A percentile compares a stretch with the other conserved stretches of the same genome.
Evolutionary conservation across 2,329 filamentous ascomycete genomes (phyloP).

Genomic region (Thelonectria discophora): DNA sequence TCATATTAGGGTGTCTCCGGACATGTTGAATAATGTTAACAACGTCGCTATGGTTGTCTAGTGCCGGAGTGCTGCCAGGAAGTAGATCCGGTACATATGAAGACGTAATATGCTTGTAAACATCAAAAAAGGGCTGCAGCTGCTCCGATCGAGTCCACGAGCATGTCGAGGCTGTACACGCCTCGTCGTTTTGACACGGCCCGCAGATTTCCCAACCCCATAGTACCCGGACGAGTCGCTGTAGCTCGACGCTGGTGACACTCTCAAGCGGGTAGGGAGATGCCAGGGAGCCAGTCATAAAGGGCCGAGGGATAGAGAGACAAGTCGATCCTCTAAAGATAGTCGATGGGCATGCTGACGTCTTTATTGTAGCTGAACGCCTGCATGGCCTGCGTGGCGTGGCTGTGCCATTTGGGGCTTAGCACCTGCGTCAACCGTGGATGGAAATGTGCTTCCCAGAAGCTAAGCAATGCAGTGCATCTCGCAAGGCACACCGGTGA

Average conservation of each 20-base stretch:
- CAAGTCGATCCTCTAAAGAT: background rate
- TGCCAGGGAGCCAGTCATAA: slow-evolving; percentile 4
- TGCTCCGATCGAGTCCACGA: background rate
- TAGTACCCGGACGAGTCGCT: background rate
- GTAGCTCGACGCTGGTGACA: background rate
- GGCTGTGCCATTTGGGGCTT: background rate
- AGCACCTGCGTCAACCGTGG: no score
- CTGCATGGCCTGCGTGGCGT: background rate
- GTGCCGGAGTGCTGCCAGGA: background rate
- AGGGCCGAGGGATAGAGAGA: background rate
- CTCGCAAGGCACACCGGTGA: no score
- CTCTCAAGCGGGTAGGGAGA: background rate
- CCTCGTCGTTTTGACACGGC: background rate
- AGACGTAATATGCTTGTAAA: background rate
- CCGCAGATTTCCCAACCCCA: slow-evolving; percentile 6
- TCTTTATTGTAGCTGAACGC: background rate
- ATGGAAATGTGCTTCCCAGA: no score
- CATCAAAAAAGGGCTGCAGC: slow-evolving; percentile 5
- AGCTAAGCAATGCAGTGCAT: no score
- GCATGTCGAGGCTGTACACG: background rate
- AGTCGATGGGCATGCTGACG: background rate
- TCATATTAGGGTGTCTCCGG: background rate
- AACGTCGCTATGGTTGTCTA: background rate
- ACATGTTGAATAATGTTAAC: slow-evolving; percentile 5
- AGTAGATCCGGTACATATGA: slow-evolving; percentile 4